A percentile compares a stretch with the other conserved stretches of the same genome.
Conservation (phyloP, 257 asterid species). For the Thymus quinquecostatus region DNA sequence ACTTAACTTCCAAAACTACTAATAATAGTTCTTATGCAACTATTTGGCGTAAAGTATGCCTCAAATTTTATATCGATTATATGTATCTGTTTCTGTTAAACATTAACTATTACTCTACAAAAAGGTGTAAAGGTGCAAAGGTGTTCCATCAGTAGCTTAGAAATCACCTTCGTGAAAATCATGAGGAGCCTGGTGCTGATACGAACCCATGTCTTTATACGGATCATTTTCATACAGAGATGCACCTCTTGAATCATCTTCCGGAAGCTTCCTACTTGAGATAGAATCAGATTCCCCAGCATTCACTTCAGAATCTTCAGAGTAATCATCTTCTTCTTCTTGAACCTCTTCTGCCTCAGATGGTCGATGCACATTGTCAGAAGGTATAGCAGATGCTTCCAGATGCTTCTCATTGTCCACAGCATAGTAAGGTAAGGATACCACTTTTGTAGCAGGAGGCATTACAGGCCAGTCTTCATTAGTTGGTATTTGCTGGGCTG, state of each 20-base stretch:
- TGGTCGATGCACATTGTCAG: slow-evolving; percentile 42
- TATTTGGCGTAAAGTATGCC: not conserved
- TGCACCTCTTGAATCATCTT: slow-evolving; percentile 58
- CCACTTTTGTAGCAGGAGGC: slow-evolving; percentile 49
- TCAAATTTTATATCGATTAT: not conserved
- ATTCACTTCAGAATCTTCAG: slow-evolving; percentile 48
- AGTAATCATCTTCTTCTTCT: slow-evolving; percentile 42
- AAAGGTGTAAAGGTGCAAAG: not conserved
- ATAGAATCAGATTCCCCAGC: slow-evolving; percentile 51
- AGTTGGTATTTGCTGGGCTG: slow-evolving; percentile 49
- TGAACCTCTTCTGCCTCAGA: slow-evolving; percentile 53
- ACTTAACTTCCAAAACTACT: not conserved
- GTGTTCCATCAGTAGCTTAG: not conserved
- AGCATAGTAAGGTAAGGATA: slow-evolving; percentile 42
- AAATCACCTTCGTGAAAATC: slow-evolving; percentile 55
- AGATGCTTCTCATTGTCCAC: slow-evolving; percentile 53
- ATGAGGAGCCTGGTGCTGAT: slow-evolving; percentile 57
- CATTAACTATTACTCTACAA: not conserved
- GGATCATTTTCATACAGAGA: slow-evolving; percentile 59
- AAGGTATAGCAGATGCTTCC: slow-evolving; percentile 46
- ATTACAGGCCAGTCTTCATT: slow-evolving; percentile 85
- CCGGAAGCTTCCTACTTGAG: slow-evolving; percentile 50
- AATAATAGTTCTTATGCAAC: not conserved
- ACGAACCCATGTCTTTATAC: slow-evolving; percentile 51
- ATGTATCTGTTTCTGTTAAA: not conserved